These are phyloP conservation scores for Hypericum androsaemum DNA, from an alignment of 345 rosid species.

Conservation along the genomic window DNA sequence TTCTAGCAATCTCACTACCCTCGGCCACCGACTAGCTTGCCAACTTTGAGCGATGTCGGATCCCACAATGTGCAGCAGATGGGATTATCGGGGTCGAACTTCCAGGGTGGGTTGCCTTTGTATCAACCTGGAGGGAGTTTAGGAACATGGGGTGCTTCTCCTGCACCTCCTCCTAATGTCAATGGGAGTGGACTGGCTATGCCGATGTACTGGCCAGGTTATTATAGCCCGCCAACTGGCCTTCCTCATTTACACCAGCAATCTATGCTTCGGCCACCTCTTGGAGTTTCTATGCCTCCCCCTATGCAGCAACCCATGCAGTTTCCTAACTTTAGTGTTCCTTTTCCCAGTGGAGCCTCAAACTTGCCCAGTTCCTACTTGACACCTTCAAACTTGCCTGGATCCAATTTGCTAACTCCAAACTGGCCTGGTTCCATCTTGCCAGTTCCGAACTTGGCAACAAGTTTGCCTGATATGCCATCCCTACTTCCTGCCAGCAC, in stretches of 20 bases:
- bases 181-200: constrained; percentile 26
- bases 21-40: constrained; percentile 22
- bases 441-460: constrained; percentile 20
- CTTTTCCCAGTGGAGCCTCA: constrained; percentile 1
- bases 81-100: constrained; percentile 22
- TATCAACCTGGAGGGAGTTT: constrained; percentile 26
- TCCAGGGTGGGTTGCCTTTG: constrained; percentile 24
- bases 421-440: constrained; percentile 16
- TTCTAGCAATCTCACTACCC: constrained; percentile 35
- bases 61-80: constrained; percentile 14
- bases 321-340: constrained; percentile 18
- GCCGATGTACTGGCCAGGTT: constrained; percentile 47
- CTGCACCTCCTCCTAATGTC: constrained; percentile 14
- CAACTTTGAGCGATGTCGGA: constrained; percentile 17
- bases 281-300: constrained; percentile 28
- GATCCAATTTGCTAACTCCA: constrained; percentile 17
- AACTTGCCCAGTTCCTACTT: constrained; percentile 22
- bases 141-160: constrained; percentile 26
- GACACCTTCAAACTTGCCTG: constrained; percentile 16
- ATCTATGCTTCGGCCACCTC: constrained; percentile 25
- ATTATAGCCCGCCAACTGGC: constrained; percentile 27
- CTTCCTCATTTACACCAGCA: constrained; percentile 26
- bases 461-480: neutral
- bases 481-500: constrained; percentile 1
- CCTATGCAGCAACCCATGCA: constrained; percentile 26